phyloP scores from a whole-genome alignment of 352 stramenopile species.

The Globisporangium canariense region DNA sequence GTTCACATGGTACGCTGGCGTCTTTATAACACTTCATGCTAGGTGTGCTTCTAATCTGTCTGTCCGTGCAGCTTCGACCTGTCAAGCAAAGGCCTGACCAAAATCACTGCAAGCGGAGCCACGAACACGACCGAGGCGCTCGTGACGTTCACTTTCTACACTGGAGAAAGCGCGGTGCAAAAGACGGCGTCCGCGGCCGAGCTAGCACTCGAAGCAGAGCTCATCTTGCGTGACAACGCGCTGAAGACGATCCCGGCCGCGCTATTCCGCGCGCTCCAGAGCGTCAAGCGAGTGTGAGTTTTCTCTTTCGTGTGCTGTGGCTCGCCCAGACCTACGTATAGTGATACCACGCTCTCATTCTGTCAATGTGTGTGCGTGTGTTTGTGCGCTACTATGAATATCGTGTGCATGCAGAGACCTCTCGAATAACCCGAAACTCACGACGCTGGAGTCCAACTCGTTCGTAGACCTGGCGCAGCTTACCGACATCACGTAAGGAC shows the following conservation, averaged over 20 bases:
- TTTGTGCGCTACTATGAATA: conserved; percentile 1
- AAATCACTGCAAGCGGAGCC: conserved; percentile 23
- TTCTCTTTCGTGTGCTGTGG: not conserved
- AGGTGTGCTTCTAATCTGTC: not conserved
- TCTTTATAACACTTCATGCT: not conserved
- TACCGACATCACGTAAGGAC: conserved; percentile 37
- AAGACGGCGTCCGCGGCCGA: conserved; percentile 19
- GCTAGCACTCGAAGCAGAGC: conserved; percentile 26
- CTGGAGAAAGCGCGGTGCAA: conserved; percentile 10
- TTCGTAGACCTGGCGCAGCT: conserved; percentile 45
- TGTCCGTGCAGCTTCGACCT: conserved; percentile 33
- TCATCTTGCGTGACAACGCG: conserved; percentile 53
- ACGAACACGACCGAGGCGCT: not conserved
- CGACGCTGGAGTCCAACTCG: conserved; percentile 36
- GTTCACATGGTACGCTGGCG: not conserved
- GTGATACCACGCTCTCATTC: not conserved
- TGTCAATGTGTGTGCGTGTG: conserved; percentile 2
- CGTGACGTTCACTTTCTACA: conserved; percentile 32
- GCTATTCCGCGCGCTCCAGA: conserved; percentile 43
- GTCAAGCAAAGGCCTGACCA: conserved; percentile 29
- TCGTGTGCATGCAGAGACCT: conserved; percentile 29
- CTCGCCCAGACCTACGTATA: no score
- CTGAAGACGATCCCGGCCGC: conserved; percentile 33
- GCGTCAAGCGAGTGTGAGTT: conserved; percentile 37
- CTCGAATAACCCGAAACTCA: conserved; percentile 53